Conservation (phyloP, 2,329 filamentous ascomycete genomes). For the Exophiala sp. region DNA sequence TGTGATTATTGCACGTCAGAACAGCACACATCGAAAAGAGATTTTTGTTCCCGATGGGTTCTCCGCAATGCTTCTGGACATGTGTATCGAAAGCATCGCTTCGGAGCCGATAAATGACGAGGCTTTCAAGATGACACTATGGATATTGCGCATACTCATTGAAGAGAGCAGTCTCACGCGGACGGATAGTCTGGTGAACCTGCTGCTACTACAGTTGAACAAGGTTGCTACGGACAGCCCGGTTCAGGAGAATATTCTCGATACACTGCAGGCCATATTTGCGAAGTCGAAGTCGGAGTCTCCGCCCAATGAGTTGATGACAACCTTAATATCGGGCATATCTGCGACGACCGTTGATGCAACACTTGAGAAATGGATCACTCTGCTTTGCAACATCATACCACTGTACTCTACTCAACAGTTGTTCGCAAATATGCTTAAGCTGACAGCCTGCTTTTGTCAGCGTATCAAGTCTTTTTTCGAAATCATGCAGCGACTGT, state of each 20-base stretch:
- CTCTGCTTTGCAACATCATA: slow-evolving; percentile 76
- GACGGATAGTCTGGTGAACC: slow-evolving; percentile 10
- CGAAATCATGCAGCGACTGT: slow-evolving; percentile 63
- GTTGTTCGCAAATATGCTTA: slow-evolving; percentile 78
- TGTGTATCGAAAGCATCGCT: slow-evolving; percentile 14
- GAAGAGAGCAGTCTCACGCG: slow-evolving; percentile 16
- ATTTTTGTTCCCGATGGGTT: slow-evolving; percentile 18
- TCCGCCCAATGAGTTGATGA: slow-evolving; percentile 65
- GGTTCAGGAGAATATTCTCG: slow-evolving; percentile 21
- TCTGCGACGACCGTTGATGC: slow-evolving; percentile 68
- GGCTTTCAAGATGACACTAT: slow-evolving; percentile 11
- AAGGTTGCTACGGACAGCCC: slow-evolving; percentile 7
- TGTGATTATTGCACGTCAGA: slow-evolving; percentile 18
- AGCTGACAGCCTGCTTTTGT: slow-evolving; percentile 86
- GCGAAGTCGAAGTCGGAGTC: slow-evolving; percentile 11
- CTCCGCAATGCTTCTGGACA: slow-evolving; percentile 17
- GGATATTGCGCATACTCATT: slow-evolving; percentile 17
- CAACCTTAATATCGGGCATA: slow-evolving; percentile 78
- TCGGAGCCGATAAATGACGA: slow-evolving; percentile 1
- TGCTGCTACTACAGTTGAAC: slow-evolving; percentile 19
- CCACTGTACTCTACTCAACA: slow-evolving; percentile 80
- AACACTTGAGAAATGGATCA: slow-evolving; percentile 87
- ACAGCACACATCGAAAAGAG: slow-evolving; percentile 16
- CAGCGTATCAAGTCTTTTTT: slow-evolving; percentile 72
- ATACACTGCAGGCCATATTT: slow-evolving; percentile 24